Base-by-base conservation (phyloP, 441 rosid species). In the Eutrema salsugineum region DNA sequence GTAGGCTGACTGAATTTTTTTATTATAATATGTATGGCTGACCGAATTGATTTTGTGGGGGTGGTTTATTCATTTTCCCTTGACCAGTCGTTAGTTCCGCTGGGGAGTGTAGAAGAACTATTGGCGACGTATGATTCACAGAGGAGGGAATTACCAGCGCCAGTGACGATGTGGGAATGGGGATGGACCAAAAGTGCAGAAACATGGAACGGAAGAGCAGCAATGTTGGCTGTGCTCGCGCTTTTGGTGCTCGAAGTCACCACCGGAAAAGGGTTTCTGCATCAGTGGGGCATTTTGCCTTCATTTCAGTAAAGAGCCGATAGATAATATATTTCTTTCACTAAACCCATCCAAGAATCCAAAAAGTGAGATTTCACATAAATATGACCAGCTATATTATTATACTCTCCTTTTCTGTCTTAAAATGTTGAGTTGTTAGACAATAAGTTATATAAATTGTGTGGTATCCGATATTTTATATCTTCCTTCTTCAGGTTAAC, bases 181-280 rank as follows among this genome's bases (percentile, higher is more conserved):
- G 98, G 99, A 71, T 95, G 98, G 98, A 95, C 98, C 5, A 91
- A 79, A 84, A 95, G 99, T 80, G 99, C 99, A 0, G 99, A 95
- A 77, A 95, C 99, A 40, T 93, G 99, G 99, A 95, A 95, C 15
- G 97, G 98, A 62, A 83, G 99, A 82, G 98, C 99, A 19, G 99
- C 99, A 59, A 92, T 95, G 99, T 79, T 95, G 62, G 98, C 96
- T 8, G 98, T 93, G 71, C 79, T 95, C n/a, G 90, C 92, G 35
- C 88, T 95, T 6, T 47, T 93, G 85, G 85, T 89, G 55, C 86
- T 93, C 0, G 98, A 95, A 81, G 95, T 95, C 68, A 86, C 97
- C 72, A 95, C 98, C 0, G 99, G 99, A 20, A 72, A 95, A 76
- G 98, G 99, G 11, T 88, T 95, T 80, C 85, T 95, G 70, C 99